Percentiles rank a stretch among this genome's conserved stretches.
Evolutionary conservation across 2,329 filamentous ascomycete genomes (phyloP).

Genomic region (Xylaria multiplex): DNA sequence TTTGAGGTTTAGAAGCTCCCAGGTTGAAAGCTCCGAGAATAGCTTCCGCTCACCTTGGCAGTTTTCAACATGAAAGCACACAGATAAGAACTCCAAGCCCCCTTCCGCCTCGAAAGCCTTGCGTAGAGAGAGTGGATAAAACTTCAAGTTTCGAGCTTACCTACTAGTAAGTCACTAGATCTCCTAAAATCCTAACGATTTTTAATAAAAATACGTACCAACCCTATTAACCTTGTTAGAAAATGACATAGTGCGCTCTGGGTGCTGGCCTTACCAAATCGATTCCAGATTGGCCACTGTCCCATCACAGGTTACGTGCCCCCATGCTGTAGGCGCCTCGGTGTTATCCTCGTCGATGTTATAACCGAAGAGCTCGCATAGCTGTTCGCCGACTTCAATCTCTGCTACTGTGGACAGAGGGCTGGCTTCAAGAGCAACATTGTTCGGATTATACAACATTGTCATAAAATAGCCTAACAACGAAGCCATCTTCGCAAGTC

Average conservation of each 20-base stretch:
- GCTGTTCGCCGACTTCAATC: conserved; percentile 56
- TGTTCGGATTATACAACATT: conserved; percentile 63
- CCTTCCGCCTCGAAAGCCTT: conserved; percentile 46
- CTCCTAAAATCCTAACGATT: too few relatives aligned
- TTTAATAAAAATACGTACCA: conserved; percentile 23
- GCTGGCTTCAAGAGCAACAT: conserved; percentile 58
- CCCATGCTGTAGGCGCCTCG: conserved; percentile 51
- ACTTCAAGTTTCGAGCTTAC: conserved; percentile 59
- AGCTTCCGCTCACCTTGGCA: conserved; percentile 48
- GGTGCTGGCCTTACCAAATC: conserved; percentile 51
- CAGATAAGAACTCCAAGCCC: conserved; percentile 46
- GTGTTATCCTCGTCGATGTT: conserved; percentile 48
- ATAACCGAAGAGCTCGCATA: conserved; percentile 59
- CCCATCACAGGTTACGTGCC: conserved; percentile 58
- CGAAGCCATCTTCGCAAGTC: conserved; percentile 50
- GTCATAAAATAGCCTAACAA: conserved; percentile 60
- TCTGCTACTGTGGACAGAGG: conserved; percentile 58
- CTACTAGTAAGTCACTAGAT: conserved; percentile 29
- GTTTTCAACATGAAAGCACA: conserved; percentile 47
- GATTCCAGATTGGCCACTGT: conserved; percentile 60
- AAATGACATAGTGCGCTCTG: not conserved
- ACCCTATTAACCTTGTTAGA: conserved; percentile 29
- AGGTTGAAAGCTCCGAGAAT: conserved; percentile 51
- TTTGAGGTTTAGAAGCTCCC: conserved; percentile 59
- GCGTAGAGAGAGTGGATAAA: conserved; percentile 55